Evolutionary conservation across 768 basidiomycete genomes (phyloP).

Genomic region (Hericium rajendrae): DNA sequence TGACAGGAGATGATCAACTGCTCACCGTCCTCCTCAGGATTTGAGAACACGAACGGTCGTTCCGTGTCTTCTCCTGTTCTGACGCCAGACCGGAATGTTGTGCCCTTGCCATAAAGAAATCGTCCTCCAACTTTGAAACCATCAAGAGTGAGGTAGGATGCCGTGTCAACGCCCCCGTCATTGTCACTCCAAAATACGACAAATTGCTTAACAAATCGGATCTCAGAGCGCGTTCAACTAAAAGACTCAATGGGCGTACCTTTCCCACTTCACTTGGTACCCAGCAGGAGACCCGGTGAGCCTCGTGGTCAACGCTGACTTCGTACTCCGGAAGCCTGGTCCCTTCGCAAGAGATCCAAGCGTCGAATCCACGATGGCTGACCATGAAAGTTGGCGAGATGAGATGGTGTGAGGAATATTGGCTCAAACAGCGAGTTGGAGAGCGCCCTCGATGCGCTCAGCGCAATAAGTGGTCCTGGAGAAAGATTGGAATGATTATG

Average conservation of each 20-base stretch:
- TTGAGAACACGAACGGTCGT: conserved; percentile 52
- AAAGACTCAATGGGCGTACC: conserved; percentile 16
- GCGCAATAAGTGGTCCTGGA: too few relatives aligned
- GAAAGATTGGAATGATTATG: neutral
- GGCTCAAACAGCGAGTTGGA: neutral
- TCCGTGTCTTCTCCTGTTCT: conserved; percentile 41
- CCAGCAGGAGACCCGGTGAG: conserved; percentile 53
- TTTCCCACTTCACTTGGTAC: conserved; percentile 53
- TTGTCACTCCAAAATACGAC: conserved; percentile 57
- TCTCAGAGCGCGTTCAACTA: neutral
- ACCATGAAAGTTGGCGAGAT: conserved; percentile 18
- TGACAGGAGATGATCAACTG: conserved; percentile 20
- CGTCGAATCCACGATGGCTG: conserved; percentile 52
- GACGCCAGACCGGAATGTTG: conserved; percentile 42
- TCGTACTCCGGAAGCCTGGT: conserved; percentile 44
- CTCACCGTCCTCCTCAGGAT: conserved; percentile 19
- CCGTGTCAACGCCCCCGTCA: conserved; percentile 43
- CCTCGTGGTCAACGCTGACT: conserved; percentile 35
- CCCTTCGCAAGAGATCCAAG: conserved; percentile 54
- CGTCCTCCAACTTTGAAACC: conserved; percentile 21
- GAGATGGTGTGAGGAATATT: neutral
- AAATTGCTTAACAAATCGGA: conserved; percentile 34
- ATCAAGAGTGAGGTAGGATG: conserved; percentile 55
- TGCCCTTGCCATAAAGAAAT: conserved; percentile 40
- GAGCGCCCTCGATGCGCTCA: too few relatives aligned